A percentile compares a stretch with the other conserved stretches of the same genome.
Conservation (phyloP, 2,329 filamentous ascomycete genomes). For the Ploettnerulaceae sp. region DNA sequence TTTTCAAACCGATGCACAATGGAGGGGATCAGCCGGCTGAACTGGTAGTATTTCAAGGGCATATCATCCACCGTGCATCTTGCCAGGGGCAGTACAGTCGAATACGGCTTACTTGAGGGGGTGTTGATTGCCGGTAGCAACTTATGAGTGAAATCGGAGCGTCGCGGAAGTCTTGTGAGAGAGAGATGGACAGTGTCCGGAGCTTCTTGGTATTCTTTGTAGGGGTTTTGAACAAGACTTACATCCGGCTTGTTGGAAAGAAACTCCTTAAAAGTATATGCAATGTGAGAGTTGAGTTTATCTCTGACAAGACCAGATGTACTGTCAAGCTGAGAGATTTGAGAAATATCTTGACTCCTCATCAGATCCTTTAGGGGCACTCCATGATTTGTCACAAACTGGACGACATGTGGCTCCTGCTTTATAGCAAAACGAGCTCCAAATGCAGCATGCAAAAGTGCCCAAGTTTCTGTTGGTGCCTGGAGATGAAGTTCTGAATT, state of each 20-base stretch:
- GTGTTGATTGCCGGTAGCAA: neutral
- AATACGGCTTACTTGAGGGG: conserved; percentile 38
- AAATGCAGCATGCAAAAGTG: conserved; percentile 24
- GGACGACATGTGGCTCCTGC: conserved; percentile 15
- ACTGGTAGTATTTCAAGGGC: conserved; percentile 36
- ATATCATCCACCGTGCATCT: conserved; percentile 48
- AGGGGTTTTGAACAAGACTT: conserved; percentile 38
- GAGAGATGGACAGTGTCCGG: conserved; percentile 45
- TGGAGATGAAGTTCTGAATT: conserved; percentile 35
- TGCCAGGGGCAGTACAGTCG: conserved; percentile 41
- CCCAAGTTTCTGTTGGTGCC: conserved; percentile 20
- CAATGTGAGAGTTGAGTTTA: conserved; percentile 17
- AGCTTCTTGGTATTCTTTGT: conserved; percentile 36
- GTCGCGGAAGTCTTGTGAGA: conserved; percentile 47
- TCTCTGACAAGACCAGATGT: conserved; percentile 24
- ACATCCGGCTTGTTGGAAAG: conserved; percentile 42
- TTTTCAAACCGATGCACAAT: conserved; percentile 67
- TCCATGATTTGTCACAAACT: conserved; percentile 17
- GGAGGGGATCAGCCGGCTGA: conserved; percentile 64
- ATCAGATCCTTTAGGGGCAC: neutral
- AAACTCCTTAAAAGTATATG: conserved; percentile 37
- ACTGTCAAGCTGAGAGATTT: neutral
- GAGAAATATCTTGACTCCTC: neutral
- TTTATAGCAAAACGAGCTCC: conserved; percentile 22
- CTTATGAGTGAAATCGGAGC: conserved; percentile 55